Evolutionary conservation across 192 early-diverging fungal genomes (phyloP).

Genomic region (Spinellus fusiger): DNA sequence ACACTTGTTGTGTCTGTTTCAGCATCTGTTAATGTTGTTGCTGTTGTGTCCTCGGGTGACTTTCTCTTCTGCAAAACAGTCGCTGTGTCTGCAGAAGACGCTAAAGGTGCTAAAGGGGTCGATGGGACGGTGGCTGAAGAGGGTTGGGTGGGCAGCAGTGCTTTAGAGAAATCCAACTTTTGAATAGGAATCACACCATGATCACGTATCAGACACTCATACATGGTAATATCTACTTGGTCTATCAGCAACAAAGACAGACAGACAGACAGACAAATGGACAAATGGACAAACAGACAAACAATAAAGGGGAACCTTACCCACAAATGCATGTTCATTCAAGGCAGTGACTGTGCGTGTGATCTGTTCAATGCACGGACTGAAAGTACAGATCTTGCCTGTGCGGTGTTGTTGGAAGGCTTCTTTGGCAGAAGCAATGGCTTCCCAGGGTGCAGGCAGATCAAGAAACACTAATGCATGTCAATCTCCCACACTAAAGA

Average conservation of each 20-base stretch:
- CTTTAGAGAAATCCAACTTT: constrained; percentile 60
- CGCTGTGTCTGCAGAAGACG: constrained; percentile 3
- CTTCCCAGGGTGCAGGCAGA: constrained; percentile 95
- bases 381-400: constrained; percentile 90
- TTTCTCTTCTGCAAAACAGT: constrained; percentile 13
- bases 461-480: constrained; percentile 95
- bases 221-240: constrained; percentile 75
- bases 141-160: too few relatives aligned
- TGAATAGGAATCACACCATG: constrained; percentile 64
- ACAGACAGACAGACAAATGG: constrained; percentile 17
- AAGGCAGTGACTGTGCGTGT: constrained; percentile 70
- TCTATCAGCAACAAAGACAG: constrained; percentile 1
- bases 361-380: constrained; percentile 96
- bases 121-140: too few relatives aligned
- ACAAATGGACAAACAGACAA: neutral
- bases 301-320: too few relatives aligned
- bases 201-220: constrained; percentile 80
- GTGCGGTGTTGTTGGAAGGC: constrained; percentile 75
- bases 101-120: too few relatives aligned
- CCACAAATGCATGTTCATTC: constrained; percentile 80
- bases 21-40: constrained; percentile 4
- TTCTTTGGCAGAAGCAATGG: constrained; percentile 74
- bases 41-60: constrained; percentile 13
- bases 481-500: too few relatives aligned
- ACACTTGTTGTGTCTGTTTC: constrained; percentile 18